Conservation (phyloP, 352 stramenopile genomes). For the Pythium apleroticum region DNA sequence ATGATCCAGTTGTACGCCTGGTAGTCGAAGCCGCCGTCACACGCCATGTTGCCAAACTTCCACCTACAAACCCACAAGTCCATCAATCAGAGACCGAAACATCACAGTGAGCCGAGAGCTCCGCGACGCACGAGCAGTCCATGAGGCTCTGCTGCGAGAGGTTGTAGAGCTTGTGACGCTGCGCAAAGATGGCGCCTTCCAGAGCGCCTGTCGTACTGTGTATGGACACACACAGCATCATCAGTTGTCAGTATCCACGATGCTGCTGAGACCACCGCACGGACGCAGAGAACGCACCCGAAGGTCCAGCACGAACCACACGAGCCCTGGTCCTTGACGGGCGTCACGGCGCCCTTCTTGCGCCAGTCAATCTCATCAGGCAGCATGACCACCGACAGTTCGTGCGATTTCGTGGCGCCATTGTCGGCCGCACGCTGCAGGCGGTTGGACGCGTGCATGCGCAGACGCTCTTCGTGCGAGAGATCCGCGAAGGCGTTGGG, state of each 20-base stretch:
- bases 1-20: constrained; percentile 90
- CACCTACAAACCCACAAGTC: constrained; percentile 45
- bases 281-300: constrained; percentile 34
- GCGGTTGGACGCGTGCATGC: constrained; percentile 40
- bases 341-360: constrained; percentile 81
- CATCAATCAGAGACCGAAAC: neutral
- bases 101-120: neutral
- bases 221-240: neutral
- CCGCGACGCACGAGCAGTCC: constrained; percentile 79
- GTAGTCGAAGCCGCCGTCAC: constrained; percentile 88
- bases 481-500: constrained; percentile 87
- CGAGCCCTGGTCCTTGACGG: constrained; percentile 90
- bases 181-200: constrained; percentile 71
- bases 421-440: constrained; percentile 66
- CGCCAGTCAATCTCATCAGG: constrained; percentile 88
- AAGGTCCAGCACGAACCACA: constrained; percentile 94
- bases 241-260: constrained; percentile 9
- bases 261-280: neutral
- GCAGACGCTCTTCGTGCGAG: constrained; percentile 63
- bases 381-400: constrained; percentile 31
- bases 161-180: constrained; percentile 75
- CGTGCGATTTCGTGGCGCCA: constrained; percentile 48
- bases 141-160: constrained; percentile 90
- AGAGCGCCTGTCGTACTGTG: constrained; percentile 76
- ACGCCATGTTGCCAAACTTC: constrained; percentile 90